A percentile compares a stretch with the other conserved stretches of the same genome.
Conservation (phyloP, 495 filamentous ascomycete genomes). For the Astrothelium macrocarpum region DNA sequence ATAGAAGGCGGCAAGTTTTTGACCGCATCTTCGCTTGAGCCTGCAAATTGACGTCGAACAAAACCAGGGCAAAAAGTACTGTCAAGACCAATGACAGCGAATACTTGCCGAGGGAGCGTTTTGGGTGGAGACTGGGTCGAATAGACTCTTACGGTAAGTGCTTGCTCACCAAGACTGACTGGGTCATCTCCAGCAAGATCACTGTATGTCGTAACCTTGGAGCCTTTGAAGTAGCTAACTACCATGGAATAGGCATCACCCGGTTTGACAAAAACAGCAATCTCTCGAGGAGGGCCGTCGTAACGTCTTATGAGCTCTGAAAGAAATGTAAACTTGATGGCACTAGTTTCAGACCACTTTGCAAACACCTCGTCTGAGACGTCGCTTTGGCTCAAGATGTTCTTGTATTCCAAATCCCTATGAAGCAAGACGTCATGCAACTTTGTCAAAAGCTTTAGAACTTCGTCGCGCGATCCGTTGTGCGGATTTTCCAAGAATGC, state of each 20-base stretch:
- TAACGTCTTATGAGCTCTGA: neutral
- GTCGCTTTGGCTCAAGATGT: neutral
- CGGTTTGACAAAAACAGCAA: neutral
- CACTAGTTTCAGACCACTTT: neutral
- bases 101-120: neutral
- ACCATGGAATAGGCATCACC: neutral
- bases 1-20: constrained; percentile 41
- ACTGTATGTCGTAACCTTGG: neutral
- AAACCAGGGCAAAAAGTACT: constrained; percentile 36
- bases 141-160: neutral
- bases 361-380: neutral
- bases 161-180: neutral
- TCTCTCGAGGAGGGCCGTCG: neutral
- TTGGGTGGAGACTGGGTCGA: neutral
- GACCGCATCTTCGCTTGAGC: constrained; percentile 37
- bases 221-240: neutral
- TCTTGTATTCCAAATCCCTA: neutral
- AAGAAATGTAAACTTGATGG: neutral
- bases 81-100: constrained; percentile 45
- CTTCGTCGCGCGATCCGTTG: neutral
- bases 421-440: neutral
- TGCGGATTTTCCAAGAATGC: neutral
- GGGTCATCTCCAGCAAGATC: neutral
- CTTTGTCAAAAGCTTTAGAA: neutral
- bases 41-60: constrained; percentile 34